Evolutionary conservation across 192 early-diverging fungal species (phyloP), one percentile per base, ranked within the genome.

Genomic region (Mortierella claussenii): DNA sequence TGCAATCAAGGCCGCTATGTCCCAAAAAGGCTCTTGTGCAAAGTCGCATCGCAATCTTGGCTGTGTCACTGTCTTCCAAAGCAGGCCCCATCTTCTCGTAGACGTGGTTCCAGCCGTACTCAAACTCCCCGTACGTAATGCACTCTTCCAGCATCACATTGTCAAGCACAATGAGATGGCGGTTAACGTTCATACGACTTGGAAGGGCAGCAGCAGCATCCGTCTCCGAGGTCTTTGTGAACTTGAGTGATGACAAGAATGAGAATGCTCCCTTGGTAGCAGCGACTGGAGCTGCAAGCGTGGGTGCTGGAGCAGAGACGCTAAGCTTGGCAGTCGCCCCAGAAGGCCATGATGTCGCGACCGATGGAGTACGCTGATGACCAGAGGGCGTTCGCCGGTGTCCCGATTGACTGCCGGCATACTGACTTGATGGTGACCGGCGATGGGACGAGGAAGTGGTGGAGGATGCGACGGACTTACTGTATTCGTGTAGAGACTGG

Each of bases 141-240:
- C 64, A 76, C 2, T 76, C 73, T 30, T 76, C 73, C 24, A 76
- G 11, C 73, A 76, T 76, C 34, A 27, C 54, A 26, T 76, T 76
- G 42, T 76, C 73, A 30, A 76, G 47, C 3, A 67, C 64, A 7
- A 65, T 76, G 15, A 76, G 28, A 20, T 76, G 73, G 21, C 46
- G 73, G 30, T 33, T 67, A 3, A 64, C 58, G 43, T 76, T 57
- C 1, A 76, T 28, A 0, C 73, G 73, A 36, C 73, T 76, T 3
- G 73, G 73, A 46, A 76, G 48, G n/a, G 54, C 43, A 2, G 68
- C 33, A 2, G 49, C 30, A 15, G 63, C 10, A 33, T 23, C 36
- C 0, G 15, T 36, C 13, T 66, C 53, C 7, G 4, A 48, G 15
- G 24, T n/a, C 46, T 62, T 76, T 3, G 73, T 40, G 36, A 76